phyloP scores from a whole-genome alignment of 257 asterid species.

The Primulina eburnea region DNA sequence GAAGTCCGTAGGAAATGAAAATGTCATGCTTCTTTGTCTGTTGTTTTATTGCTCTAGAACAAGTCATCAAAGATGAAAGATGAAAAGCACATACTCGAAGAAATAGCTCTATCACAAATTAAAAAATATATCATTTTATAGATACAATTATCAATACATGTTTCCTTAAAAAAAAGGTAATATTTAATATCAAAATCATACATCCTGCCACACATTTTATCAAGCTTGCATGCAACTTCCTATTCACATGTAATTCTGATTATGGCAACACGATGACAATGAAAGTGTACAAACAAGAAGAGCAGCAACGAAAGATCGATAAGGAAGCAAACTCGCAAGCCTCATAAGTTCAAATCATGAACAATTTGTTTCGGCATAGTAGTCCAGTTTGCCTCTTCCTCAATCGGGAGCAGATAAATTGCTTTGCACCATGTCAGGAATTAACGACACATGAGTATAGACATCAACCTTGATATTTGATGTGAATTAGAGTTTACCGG shows the following conservation, averaged over 20 bases:
- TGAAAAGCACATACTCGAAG: conserved; percentile 1
- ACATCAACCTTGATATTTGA: conserved; percentile 16
- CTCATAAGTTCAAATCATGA: conserved; percentile 13
- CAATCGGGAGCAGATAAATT: conserved; percentile 23
- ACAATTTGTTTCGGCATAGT: background rate
- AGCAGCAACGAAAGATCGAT: conserved; percentile 16
- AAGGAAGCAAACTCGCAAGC: conserved; percentile 1
- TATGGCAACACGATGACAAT: conserved; percentile 14
- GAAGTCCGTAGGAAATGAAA: conserved; percentile 16
- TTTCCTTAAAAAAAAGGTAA: background rate
- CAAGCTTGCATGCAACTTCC: background rate
- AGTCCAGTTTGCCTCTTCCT: background rate
- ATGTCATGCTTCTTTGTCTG: background rate
- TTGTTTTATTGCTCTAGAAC: background rate
- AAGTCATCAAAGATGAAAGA: conserved; percentile 2
- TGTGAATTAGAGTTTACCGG: conserved; percentile 65
- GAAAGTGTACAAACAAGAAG: conserved; percentile 5
- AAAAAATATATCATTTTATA: conserved; percentile 6
- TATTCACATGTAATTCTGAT: conserved; percentile 16
- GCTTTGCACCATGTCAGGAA: conserved; percentile 14
- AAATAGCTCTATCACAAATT: background rate
- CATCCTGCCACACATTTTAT: background rate
- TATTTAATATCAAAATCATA: background rate
- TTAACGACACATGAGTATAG: conserved; percentile 9
- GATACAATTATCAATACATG: background rate